A percentile compares a stretch with the other conserved stretches of the same genome.
Conservation (phyloP, 768 basidiomycete species). For the Suillus ampliporus region DNA sequence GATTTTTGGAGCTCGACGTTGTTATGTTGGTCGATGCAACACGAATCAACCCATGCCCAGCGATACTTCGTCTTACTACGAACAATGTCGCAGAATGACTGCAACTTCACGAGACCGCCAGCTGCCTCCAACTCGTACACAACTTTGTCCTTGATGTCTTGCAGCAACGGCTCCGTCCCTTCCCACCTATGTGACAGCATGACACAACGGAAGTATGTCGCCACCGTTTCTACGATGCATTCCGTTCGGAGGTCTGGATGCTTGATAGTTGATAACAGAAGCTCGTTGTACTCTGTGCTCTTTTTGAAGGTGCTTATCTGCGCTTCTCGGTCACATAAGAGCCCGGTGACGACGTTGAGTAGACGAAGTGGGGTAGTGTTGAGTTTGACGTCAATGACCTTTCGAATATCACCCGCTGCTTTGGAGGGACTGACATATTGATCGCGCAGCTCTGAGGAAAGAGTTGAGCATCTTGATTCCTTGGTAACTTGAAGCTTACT, state of each 20-base stretch:
- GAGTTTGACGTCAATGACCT: not conserved
- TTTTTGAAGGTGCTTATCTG: not conserved
- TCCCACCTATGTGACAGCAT: not conserved
- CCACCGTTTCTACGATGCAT: not conserved
- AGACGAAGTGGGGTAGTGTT: not conserved
- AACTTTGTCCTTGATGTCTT: not conserved
- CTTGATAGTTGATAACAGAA: not conserved
- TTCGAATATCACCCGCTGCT: not conserved
- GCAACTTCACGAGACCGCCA: not conserved
- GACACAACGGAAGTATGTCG: not conserved
- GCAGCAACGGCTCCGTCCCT: not conserved
- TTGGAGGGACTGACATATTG: not conserved
- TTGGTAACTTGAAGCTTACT: not conserved
- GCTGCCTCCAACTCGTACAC: not conserved
- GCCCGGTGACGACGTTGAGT: not conserved
- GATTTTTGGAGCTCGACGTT: not conserved
- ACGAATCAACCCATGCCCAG: not conserved
- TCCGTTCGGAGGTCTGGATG: not conserved
- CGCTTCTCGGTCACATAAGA: not conserved
- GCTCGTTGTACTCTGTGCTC: not conserved
- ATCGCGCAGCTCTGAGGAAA: not conserved
- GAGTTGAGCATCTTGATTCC: not conserved
- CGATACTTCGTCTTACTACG: not conserved
- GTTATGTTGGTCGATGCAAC: not conserved
- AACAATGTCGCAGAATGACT: not conserved